Conservation (phyloP, 2,329 filamentous ascomycete species). For the Penicillium sp. region DNA sequence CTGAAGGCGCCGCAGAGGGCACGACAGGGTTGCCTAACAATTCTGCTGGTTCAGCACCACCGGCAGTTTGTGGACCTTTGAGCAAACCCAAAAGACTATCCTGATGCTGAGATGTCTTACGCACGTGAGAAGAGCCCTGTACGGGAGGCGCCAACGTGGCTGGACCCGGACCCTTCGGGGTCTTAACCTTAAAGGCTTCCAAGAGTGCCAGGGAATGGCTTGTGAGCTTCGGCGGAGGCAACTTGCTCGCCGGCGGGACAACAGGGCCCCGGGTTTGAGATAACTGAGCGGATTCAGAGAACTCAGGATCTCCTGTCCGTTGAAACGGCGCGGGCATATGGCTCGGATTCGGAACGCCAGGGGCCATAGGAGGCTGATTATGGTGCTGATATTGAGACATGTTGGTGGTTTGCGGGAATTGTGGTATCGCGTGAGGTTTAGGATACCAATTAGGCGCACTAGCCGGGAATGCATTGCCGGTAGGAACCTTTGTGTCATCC, state of each 20-base stretch:
- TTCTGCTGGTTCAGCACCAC: constrained; percentile 35
- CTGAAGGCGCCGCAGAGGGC: constrained; percentile 24
- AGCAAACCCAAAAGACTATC: constrained; percentile 37
- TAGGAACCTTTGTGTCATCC: constrained; percentile 7
- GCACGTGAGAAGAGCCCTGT: constrained; percentile 11
- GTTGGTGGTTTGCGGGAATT: constrained; percentile 24
- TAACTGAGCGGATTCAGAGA: constrained; percentile 37
- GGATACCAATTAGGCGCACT: constrained; percentile 19
- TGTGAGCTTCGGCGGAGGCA: constrained; percentile 58
- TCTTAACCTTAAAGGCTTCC: constrained; percentile 53
- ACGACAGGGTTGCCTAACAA: constrained; percentile 44
- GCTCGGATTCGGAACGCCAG: constrained; percentile 13
- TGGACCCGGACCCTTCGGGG: constrained; percentile 23
- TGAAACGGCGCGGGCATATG: constrained; percentile 46
- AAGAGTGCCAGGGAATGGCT: constrained; percentile 58
- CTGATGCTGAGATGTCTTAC: constrained; percentile 37
- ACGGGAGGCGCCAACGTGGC: constrained; percentile 16
- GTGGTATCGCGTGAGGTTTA: constrained; percentile 20
- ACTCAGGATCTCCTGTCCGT: constrained; percentile 46
- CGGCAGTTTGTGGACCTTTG: constrained; percentile 22
- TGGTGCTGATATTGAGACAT: constrained; percentile 15
- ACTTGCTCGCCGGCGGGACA: constrained; percentile 55
- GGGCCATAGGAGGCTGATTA: constrained; percentile 16
- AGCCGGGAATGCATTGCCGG: constrained; percentile 9
- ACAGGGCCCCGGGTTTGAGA: constrained; percentile 41